Base-by-base conservation (phyloP, 345 rosid genomes). In the Adansonia digitata region DNA sequence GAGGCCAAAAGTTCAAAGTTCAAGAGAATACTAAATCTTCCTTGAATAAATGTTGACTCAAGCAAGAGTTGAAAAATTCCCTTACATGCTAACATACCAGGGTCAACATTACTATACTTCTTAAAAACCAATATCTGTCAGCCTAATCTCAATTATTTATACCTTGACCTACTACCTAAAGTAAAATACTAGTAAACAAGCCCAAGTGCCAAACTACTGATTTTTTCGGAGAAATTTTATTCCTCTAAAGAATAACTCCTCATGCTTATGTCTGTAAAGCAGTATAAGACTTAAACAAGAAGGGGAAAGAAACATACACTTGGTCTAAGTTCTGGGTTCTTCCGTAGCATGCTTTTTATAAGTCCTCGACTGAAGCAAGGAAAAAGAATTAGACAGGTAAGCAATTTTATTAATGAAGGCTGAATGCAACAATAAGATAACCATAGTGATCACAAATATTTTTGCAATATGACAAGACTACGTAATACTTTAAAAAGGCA, bases 241-340 rank as follows among this genome's bases (percentile, higher is more conserved):
- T 40, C 49, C 62, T 40, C 15, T 26, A 34, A 35, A 13, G 49
- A 26, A 27, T 22, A 42, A 7, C 55, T 27, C 20, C 29, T 13
- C 63, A 37, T 31, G 5, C 5, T 48, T 48, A 29, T 9, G 10
- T 37, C 29, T 18, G 37, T 20, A 39, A 40, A 20, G 18, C 70
- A 10, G 22, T 27, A 15, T 8, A 27, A 68, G 40, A 69, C n/a
- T 48, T 5, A 72, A 42, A 22, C 1, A 31, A 26, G 12, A 24
- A 15, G n/a, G 26, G 76, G 18, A 71, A 29, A 59, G 48, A 75
- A 72, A 70, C 93, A 49, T 90, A 95, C 99, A 70, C 91, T 89
- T 76, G 99, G 97, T 75, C 98, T 87, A 37, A 95, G 92, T 84
- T 95, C 94, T 40, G 97, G 98, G 77, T 91, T 93, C 85, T 95